A percentile compares a stretch with the other conserved stretches of the same genome.
Conservation (phyloP, 78 protist genomes). For the slime mould (Dictyostelium discoideum) region dicty_2.7 NC_007091.3:21001-21500, state of each 20-base stretch:
- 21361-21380: not conserved
- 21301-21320: not conserved
- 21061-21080: not conserved
- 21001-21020: too few species aligned
- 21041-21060: not conserved
- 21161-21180: not conserved
- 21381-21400: not conserved
- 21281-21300: conserved; percentile 8
- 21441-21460: too few species aligned
- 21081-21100: not conserved
- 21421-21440: not conserved
- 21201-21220: conserved; percentile 15
- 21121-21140: too few species aligned
- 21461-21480: not conserved
- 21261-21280: conserved; percentile 74
- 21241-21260: conserved; percentile 48
- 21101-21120: too few species aligned
- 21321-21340: not conserved
- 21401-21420: too few species aligned
- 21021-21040: not conserved
- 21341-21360: not conserved
- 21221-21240: conserved; percentile 16
- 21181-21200: conserved; percentile 27
- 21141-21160: too few species aligned
- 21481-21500: too few species aligned